Evolutionary conservation across 192 early-diverging fungal species (phyloP).

Genomic region (Coemansia sp.): DNA sequence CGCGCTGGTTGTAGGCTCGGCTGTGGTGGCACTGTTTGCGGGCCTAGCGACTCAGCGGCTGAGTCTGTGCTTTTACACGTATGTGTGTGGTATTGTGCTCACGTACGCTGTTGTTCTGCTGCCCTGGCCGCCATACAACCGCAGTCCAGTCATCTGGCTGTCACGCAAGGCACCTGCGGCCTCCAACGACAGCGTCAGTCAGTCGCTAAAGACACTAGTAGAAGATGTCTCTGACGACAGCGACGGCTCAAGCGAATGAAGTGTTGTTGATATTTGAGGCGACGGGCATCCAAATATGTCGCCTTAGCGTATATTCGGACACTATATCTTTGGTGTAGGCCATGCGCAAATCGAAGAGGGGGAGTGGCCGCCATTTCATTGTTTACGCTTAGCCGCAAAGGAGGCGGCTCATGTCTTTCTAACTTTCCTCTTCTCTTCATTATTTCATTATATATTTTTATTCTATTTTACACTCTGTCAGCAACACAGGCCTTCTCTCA

Average conservation of each 20-base stretch:
- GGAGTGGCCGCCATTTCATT: neutral
- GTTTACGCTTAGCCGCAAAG: constrained; percentile 2
- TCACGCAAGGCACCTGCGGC: constrained; percentile 17
- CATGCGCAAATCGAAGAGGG: neutral
- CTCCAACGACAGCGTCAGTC: constrained; percentile 21
- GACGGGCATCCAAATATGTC: neutral
- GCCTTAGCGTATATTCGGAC: neutral
- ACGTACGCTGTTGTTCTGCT: constrained; percentile 44
- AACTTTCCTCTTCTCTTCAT: constrained; percentile 9
- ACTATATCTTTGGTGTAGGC: constrained; percentile 8
- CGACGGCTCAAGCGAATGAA: constrained; percentile 18
- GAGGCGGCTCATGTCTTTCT: neutral
- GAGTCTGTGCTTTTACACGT: constrained; percentile 41
- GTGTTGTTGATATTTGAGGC: constrained; percentile 4
- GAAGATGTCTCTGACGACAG: constrained; percentile 52
- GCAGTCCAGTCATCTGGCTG: constrained; percentile 39
- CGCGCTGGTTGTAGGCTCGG: constrained; percentile 25
- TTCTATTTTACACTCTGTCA: neutral
- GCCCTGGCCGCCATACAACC: constrained; percentile 46
- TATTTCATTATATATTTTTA: neutral
- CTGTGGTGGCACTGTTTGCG: constrained; percentile 18
- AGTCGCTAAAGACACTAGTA: constrained; percentile 37
- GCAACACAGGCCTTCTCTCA: neutral
- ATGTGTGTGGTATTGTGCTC: constrained; percentile 28
- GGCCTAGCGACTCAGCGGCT: constrained; percentile 33